phyloP scores from a whole-genome alignment of 2,329 filamentous ascomycete species.

The Fusarium duplospermum region DNA sequence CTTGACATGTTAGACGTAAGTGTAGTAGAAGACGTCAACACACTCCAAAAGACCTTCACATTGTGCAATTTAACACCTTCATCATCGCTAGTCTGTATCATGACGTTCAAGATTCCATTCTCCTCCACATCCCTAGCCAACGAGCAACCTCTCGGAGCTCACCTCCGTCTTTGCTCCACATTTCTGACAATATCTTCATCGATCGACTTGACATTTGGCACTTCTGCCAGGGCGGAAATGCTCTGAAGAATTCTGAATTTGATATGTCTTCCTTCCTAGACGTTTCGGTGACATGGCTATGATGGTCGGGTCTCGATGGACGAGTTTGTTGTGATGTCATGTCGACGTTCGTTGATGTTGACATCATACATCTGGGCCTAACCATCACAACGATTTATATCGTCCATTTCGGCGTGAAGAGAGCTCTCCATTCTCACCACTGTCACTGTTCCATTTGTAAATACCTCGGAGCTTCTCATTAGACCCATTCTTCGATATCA shows the following conservation, averaged over 20 bases:
- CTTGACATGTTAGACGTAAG: neutral
- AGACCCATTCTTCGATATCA: neutral
- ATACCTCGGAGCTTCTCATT: neutral
- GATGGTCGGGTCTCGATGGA: neutral
- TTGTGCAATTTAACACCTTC: neutral
- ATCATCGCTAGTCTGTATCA: neutral
- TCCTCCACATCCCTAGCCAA: constrained; percentile 31
- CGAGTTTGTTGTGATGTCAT: constrained; percentile 29
- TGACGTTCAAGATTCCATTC: constrained; percentile 22
- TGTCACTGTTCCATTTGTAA: neutral
- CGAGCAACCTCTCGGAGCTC: constrained; percentile 25
- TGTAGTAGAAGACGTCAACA: neutral
- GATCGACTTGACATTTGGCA: constrained; percentile 11
- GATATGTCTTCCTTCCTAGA: neutral
- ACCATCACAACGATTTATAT: constrained; percentile 21
- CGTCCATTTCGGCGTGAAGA: neutral
- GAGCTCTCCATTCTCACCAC: neutral
- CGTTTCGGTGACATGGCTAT: neutral
- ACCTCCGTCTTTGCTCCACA: constrained; percentile 31
- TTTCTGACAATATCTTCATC: constrained; percentile 22
- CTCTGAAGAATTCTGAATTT: neutral
- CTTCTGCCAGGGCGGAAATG: neutral
- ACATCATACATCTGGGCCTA: constrained; percentile 21
- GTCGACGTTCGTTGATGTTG: constrained; percentile 14
- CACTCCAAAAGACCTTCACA: neutral